Evolutionary conservation across 176 grass and related monocot species (phyloP), one percentile per base, ranked within the genome.

Genomic region (Lolium multiflorum): DNA sequence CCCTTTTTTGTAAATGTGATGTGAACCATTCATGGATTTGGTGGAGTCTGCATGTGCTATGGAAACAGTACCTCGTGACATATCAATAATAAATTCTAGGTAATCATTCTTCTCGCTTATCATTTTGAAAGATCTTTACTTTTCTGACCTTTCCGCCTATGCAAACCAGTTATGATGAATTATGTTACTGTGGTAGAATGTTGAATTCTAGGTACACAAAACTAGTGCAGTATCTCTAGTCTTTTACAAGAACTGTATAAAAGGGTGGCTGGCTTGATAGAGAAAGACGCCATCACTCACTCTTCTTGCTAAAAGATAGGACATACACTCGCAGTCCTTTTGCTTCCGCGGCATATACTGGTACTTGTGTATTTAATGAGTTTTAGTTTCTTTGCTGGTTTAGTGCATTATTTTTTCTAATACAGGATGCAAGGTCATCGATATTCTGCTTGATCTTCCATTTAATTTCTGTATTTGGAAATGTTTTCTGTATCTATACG

Each of bases 231-330:
- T 24, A 10, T 43, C 31, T 18, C 4, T 39, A 61, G 74, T 64
- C 43, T 79, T 66, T 73, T 62, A 69, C 1, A 21, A 15, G 56
- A 61, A 54, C 16, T 83, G 44, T 88, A 84, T 88, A 84, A 71
- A 70, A 13, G 49, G 51, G 22, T 50, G 38, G 57, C 65, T 80
- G 74, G 13, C 77, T 85, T 55, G 24, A 16, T 31, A 81, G 59
- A 16, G 18, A 59, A 63, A 48, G 24, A 82, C 16, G 68, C 28
- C 78, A 81, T 59, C 57, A 13, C 68, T 31, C 13, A 13, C 69
- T 44, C 9, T 68, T 83, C 60, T 81, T 41, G 16, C 59, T 85
- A 72, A 64, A 83, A 81, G 24, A 67, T 46, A 80, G 21, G 47
- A 17, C 50, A 17, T n/a, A 35, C 65, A 67, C 11, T 54, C 44